Evolutionary conservation across 176 grass and related monocot genomes (phyloP).

Genomic region (Carex pumila): DNA sequence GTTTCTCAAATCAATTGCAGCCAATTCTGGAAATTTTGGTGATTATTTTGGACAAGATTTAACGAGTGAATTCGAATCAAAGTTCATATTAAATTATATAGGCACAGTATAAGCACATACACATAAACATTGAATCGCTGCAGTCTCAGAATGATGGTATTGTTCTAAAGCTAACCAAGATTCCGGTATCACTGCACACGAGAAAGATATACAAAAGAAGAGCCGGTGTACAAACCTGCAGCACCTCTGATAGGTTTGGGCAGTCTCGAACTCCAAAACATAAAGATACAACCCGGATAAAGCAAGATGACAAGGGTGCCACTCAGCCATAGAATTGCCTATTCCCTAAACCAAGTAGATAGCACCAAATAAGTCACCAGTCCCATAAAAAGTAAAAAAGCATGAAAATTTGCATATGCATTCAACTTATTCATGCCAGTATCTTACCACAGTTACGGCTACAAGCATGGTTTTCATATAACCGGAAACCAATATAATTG

Average conservation of each 20-base stretch:
- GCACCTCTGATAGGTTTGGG: constrained; percentile 69
- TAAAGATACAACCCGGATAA: constrained; percentile 95
- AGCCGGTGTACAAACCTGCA: constrained; percentile 45
- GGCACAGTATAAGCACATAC: background rate
- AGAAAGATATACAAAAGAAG: constrained; percentile 4
- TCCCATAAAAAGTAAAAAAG: background rate
- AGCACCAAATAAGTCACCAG: constrained; percentile 10
- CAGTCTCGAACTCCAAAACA: constrained; percentile 77
- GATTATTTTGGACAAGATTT: background rate
- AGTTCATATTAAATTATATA: background rate
- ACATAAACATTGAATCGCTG: background rate
- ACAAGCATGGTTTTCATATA: background rate
- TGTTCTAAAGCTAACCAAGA: background rate
- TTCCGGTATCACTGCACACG: background rate
- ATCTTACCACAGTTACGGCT: background rate
- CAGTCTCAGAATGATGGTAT: background rate
- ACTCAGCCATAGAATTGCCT: constrained; percentile 86
- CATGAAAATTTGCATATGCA: background rate
- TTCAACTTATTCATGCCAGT: background rate
- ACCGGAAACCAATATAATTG: background rate
- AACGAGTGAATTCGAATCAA: background rate
- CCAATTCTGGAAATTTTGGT: background rate
- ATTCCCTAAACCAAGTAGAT: constrained; percentile 48
- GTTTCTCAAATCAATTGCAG: too few relatives aligned
- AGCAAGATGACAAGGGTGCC: constrained; percentile 79